Evolutionary conservation across 805 yeast genomes (phyloP).

Genomic region (Yamadazyma kitorensis): DNA sequence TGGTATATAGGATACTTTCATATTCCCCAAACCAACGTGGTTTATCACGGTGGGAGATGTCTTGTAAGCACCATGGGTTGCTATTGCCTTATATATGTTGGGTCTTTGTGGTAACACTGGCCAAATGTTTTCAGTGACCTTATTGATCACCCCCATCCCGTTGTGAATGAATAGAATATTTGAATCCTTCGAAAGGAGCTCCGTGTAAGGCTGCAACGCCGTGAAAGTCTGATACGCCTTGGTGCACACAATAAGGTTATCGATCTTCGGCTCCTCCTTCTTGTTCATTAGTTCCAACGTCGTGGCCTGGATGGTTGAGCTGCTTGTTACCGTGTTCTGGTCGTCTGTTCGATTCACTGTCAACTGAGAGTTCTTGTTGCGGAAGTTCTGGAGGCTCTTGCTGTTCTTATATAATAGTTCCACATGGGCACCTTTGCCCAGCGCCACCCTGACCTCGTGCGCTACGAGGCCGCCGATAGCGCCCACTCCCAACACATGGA

Average conservation of each 20-base stretch:
- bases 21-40: constrained; percentile 72
- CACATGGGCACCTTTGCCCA: background rate
- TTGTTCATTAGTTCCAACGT: background rate
- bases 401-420: constrained; percentile 3
- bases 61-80: constrained; percentile 79
- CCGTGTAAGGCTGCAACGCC: constrained; percentile 58
- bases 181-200: constrained; percentile 46
- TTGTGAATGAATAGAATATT: constrained; percentile 75
- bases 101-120: constrained; percentile 48
- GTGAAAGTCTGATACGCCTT: constrained; percentile 71
- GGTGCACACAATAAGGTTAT: constrained; percentile 67
- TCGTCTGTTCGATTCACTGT: constrained; percentile 10
- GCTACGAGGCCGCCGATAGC: constrained; percentile 15
- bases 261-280: constrained; percentile 4
- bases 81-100: constrained; percentile 66
- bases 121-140: constrained; percentile 54
- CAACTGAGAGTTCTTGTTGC: constrained; percentile 1
- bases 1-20: constrained; percentile 60
- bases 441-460: constrained; percentile 8
- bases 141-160: constrained; percentile 72
- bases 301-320: constrained; percentile 1
- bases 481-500: constrained; percentile 13
- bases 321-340: background rate
- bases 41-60: constrained; percentile 25
- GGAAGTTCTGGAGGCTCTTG: background rate